Percentiles rank a stretch among this genome's conserved stretches.
Evolutionary conservation across 1,284 basidiomycete species (phyloP).

Genomic region (Tylopilus sp.): DNA sequence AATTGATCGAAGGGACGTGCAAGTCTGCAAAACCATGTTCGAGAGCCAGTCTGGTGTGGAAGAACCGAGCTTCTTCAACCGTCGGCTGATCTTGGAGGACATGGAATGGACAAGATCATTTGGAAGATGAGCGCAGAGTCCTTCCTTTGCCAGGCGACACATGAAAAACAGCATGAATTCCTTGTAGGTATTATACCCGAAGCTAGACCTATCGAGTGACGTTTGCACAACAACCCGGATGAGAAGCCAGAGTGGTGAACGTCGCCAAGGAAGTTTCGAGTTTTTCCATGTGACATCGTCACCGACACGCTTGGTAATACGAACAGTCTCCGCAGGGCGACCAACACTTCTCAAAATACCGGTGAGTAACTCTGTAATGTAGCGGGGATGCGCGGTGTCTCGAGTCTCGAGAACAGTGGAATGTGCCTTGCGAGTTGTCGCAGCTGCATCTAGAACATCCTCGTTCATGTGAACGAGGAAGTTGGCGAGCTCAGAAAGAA

Average conservation of each 20-base stretch:
- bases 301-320: conserved; percentile 44
- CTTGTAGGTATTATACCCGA: conserved; percentile 50
- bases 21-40: neutral
- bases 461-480: conserved; percentile 42
- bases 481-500: conserved; percentile 37
- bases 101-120: conserved; percentile 43
- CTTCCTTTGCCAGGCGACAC: conserved; percentile 39
- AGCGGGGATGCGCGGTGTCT: conserved; percentile 42
- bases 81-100: conserved; percentile 44
- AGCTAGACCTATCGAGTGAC: conserved; percentile 37
- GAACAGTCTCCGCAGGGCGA: conserved; percentile 25
- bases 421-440: neutral
- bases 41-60: conserved; percentile 14
- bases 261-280: conserved; percentile 46
- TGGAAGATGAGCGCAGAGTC: conserved; percentile 27
- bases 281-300: conserved; percentile 45
- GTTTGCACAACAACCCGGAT: conserved; percentile 52
- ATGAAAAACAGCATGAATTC: conserved; percentile 55
- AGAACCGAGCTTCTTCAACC: conserved; percentile 47
- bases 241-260: conserved; percentile 49
- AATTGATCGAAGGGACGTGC: conserved; percentile 10
- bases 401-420: conserved; percentile 33
- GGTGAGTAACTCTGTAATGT: conserved; percentile 47
- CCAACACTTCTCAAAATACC: conserved; percentile 45
- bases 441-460: conserved; percentile 19